Percentiles rank a stretch among this genome's conserved stretches.
Conservation (phyloP, 1,284 basidiomycete genomes). For the Naganishia sp. region DNA sequence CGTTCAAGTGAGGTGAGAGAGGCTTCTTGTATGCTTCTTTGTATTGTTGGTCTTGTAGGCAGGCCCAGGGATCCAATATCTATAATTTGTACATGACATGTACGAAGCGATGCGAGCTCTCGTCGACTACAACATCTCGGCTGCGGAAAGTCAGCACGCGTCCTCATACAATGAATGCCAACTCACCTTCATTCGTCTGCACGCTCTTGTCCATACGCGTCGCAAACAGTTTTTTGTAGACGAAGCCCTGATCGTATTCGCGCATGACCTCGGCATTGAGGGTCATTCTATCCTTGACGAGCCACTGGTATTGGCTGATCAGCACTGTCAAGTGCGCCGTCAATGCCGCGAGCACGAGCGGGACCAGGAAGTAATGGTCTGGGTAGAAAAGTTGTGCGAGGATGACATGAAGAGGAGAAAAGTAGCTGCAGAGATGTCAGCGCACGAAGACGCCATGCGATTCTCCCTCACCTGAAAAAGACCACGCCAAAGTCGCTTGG, state of each 20-base stretch:
- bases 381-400: conserved; percentile 29
- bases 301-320: conserved; percentile 38
- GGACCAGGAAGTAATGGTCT: conserved; percentile 20
- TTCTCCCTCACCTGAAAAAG: conserved; percentile 49
- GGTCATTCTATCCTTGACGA: conserved; percentile 51
- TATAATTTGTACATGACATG: not conserved
- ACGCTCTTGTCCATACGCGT: conserved; percentile 47
- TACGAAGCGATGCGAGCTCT: not conserved
- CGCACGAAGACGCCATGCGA: not conserved
- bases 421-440: conserved; percentile 22
- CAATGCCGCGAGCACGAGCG: conserved; percentile 25
- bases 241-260: conserved; percentile 53
- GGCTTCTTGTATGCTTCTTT: too few relatives aligned
- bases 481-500: conserved; percentile 52
- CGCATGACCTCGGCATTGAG: conserved; percentile 53
- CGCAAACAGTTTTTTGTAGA: conserved; percentile 49
- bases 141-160: not conserved
- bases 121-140: conserved; percentile 1
- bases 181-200: conserved; percentile 48
- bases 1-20: too few relatives aligned
- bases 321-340: conserved; percentile 34
- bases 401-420: conserved; percentile 30
- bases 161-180: too few relatives aligned
- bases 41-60: not conserved
- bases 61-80: not conserved